Conservation (phyloP, 2,329 filamentous ascomycete genomes). For the Fusarium napiforme region DNA sequence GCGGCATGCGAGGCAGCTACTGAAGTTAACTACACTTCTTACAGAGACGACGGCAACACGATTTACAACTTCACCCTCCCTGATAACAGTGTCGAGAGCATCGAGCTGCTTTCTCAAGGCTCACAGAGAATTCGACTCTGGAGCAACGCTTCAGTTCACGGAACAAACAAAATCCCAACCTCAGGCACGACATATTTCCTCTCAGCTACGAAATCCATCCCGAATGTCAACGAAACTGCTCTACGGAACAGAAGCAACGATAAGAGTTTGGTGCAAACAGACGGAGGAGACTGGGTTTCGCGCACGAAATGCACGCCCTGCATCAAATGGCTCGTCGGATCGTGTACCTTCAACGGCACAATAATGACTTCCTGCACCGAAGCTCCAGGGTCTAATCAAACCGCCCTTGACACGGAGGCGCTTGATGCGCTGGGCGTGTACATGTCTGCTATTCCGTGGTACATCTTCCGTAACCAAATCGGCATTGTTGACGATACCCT, state of each 20-base stretch:
- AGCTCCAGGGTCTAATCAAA: constrained; percentile 1
- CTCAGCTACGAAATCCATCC: constrained; percentile 26
- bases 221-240: constrained; percentile 31
- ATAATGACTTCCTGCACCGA: constrained; percentile 26
- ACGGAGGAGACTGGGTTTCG: constrained; percentile 32
- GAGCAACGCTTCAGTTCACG: constrained; percentile 10
- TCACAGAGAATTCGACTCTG: constrained; percentile 26
- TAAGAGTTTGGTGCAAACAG: constrained; percentile 25
- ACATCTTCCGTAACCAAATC: constrained; percentile 28
- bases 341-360: constrained; percentile 33
- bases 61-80: constrained; percentile 39
- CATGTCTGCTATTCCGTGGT: constrained; percentile 41
- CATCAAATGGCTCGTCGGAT: constrained; percentile 26
- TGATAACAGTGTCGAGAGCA: constrained; percentile 18
- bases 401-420: constrained; percentile 26
- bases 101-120: constrained; percentile 8
- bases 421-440: constrained; percentile 24
- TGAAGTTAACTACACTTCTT: constrained; percentile 28
- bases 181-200: constrained; percentile 27
- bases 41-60: constrained; percentile 9
- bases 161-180: constrained; percentile 18
- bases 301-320: constrained; percentile 34
- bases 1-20: constrained; percentile 32
- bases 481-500: constrained; percentile 31
- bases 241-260: constrained; percentile 18